A percentile compares a stretch with the other conserved stretches of the same genome.
These are phyloP conservation scores for Tetrahymena malaccensis DNA, from an alignment of 73 alveolate species.

Conservation along the genomic window DNA sequence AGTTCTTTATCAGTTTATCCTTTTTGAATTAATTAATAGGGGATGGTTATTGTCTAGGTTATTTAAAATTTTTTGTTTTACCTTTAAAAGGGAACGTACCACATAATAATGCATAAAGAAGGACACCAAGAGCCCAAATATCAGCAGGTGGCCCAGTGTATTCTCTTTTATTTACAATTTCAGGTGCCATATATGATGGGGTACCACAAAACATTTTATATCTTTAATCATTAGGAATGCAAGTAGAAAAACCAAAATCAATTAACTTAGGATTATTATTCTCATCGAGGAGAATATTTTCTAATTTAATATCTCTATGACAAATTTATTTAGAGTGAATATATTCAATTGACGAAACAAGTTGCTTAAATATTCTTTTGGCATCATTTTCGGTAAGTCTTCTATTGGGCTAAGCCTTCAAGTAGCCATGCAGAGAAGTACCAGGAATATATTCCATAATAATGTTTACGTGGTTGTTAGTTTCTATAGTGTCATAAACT, in stretches of 20 bases:
- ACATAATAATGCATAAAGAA: conserved; percentile 31
- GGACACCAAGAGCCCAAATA: conserved; percentile 66
- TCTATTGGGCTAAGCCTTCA: conserved; percentile 48
- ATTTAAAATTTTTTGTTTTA: conserved; percentile 6
- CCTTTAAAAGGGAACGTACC: conserved; percentile 57
- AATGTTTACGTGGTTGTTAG: conserved; percentile 61
- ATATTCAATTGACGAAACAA: conserved; percentile 61
- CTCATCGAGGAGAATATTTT: conserved; percentile 59
- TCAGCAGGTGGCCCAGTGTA: conserved; percentile 64
- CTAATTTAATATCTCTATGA: conserved; percentile 70
- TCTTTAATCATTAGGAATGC: conserved; percentile 47
- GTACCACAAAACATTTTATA: conserved; percentile 69
- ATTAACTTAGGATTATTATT: conserved; percentile 66
- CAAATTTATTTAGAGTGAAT: conserved; percentile 57
- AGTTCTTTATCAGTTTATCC: neutral
- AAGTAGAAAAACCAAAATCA: conserved; percentile 73
- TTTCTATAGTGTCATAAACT: conserved; percentile 73
- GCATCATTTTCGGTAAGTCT: conserved; percentile 79
- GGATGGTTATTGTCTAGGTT: too few species aligned
- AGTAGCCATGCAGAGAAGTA: conserved; percentile 62
- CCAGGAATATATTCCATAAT: conserved; percentile 91
- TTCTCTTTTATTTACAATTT: conserved; percentile 58
- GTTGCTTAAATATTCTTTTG: conserved; percentile 57
- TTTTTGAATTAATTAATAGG: neutral
- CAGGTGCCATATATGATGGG: conserved; percentile 77